Evolutionary conservation across 768 basidiomycete genomes (phyloP).

Genomic region (Obba rivulosa): DNA sequence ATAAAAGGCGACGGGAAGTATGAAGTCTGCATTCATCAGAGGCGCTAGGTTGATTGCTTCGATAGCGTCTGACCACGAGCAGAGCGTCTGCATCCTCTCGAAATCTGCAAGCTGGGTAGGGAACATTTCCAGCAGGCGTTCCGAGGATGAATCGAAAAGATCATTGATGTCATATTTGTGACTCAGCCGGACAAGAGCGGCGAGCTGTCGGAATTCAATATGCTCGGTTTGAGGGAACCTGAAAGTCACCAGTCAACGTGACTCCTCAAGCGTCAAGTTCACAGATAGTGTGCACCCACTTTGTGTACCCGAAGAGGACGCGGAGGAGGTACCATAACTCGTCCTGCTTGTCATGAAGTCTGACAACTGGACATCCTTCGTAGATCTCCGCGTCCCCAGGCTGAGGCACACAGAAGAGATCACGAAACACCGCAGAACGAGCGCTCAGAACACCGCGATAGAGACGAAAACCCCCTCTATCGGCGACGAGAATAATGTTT

Average conservation of each 20-base stretch:
- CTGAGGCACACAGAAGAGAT: no score
- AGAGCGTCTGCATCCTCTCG: not conserved
- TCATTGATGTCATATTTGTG: not conserved
- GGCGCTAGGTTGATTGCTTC: constrained; percentile 5
- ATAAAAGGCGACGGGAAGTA: constrained; percentile 10
- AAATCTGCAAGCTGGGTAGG: not conserved
- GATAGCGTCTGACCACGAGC: constrained; percentile 2
- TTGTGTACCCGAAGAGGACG: not conserved
- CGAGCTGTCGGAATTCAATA: not conserved
- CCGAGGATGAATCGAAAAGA: constrained; percentile 1
- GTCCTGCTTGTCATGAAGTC: not conserved
- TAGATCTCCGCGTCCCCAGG: not conserved
- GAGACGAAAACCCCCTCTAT: no score
- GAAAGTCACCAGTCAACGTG: no score
- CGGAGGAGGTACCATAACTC: not conserved
- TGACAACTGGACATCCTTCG: not conserved
- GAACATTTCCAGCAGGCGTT: constrained; percentile 1
- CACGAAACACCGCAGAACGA: no score
- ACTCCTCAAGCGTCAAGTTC: no score
- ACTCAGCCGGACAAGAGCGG: not conserved
- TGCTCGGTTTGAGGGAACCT: not conserved
- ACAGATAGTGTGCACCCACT: no score
- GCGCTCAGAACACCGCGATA: no score
- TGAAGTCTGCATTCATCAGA: constrained; percentile 2
- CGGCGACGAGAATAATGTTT: no score